Evolutionary conservation across 352 stramenopile species (phyloP).

Genomic region (Globisporangium radiosum): DNA sequence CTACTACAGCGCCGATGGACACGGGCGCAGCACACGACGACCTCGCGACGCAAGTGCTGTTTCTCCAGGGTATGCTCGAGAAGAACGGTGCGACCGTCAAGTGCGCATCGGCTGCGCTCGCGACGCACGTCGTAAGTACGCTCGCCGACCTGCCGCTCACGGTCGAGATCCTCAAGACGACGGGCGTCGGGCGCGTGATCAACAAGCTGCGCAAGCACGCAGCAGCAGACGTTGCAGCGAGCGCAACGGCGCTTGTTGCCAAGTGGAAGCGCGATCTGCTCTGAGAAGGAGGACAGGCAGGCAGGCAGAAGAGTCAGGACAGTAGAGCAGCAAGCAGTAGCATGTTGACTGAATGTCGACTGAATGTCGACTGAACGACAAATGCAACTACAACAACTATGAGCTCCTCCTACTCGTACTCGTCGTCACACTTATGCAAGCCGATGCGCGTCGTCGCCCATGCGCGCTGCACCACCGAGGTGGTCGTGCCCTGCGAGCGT

Average conservation of each 20-base stretch:
- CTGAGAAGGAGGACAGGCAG: slow-evolving; percentile 11
- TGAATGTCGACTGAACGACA: no score
- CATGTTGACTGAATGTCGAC: no score
- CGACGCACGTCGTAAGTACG: slow-evolving; percentile 62
- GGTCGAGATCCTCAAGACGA: slow-evolving; percentile 81
- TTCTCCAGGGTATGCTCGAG: slow-evolving; percentile 69
- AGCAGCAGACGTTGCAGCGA: slow-evolving; percentile 50
- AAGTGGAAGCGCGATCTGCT: slow-evolving; percentile 86
- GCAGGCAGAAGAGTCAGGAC: neutral
- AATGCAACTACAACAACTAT: no score
- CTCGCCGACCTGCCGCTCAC: slow-evolving; percentile 64
- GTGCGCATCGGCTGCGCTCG: slow-evolving; percentile 53
- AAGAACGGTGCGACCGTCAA: slow-evolving; percentile 67
- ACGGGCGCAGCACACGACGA: slow-evolving; percentile 25
- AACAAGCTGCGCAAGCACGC: slow-evolving; percentile 85
- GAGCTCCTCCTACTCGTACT: no score
- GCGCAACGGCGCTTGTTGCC: slow-evolving; percentile 59
- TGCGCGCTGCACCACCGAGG: neutral
- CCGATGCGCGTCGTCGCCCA: neutral
- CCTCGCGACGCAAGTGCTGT: slow-evolving; percentile 56
- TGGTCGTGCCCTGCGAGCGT: neutral
- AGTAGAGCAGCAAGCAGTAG: no score
- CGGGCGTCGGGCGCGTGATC: slow-evolving; percentile 73
- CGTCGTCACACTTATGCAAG: neutral
- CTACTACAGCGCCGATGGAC: slow-evolving; percentile 1